Conservation (phyloP, 306 rosid genomes). For the Biancaea sappan region DNA sequence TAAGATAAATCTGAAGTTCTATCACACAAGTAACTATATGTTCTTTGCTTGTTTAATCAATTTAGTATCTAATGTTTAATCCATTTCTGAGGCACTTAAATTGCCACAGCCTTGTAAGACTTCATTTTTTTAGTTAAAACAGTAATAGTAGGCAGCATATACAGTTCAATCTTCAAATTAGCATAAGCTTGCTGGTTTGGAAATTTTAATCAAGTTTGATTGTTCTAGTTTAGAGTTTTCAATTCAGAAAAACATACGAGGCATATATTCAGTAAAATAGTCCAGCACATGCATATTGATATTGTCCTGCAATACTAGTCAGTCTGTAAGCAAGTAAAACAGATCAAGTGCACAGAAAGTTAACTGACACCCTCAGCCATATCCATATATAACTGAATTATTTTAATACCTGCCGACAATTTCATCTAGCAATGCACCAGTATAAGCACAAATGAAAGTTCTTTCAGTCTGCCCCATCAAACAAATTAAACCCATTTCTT, state of each 20-base stretch:
- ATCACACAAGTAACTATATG: background rate
- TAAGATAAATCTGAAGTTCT: too few species aligned
- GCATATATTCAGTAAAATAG: too few species aligned
- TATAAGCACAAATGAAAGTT: conserved; percentile 79
- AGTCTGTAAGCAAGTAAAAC: too few species aligned
- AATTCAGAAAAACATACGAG: too few species aligned
- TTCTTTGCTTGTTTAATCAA: background rate
- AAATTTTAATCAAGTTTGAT: background rate
- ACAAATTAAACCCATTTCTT: conserved; percentile 26
- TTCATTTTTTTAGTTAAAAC: background rate
- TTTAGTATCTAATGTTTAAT: background rate
- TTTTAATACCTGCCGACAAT: too few species aligned
- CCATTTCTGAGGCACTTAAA: background rate
- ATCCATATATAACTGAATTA: too few species aligned
- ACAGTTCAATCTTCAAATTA: background rate
- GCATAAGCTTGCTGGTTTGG: background rate
- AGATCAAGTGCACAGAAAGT: too few species aligned
- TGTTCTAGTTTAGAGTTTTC: background rate
- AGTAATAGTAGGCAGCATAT: background rate
- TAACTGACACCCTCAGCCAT: too few species aligned
- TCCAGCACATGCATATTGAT: too few species aligned
- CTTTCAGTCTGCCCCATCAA: conserved; percentile 75
- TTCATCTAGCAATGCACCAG: conserved; percentile 78
- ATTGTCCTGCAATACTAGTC: too few species aligned
- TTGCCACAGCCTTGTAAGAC: background rate